Evolutionary conservation across 768 basidiomycete genomes (phyloP), one percentile per base, ranked within the genome.

Genomic region (Tephrocybe sp.): DNA sequence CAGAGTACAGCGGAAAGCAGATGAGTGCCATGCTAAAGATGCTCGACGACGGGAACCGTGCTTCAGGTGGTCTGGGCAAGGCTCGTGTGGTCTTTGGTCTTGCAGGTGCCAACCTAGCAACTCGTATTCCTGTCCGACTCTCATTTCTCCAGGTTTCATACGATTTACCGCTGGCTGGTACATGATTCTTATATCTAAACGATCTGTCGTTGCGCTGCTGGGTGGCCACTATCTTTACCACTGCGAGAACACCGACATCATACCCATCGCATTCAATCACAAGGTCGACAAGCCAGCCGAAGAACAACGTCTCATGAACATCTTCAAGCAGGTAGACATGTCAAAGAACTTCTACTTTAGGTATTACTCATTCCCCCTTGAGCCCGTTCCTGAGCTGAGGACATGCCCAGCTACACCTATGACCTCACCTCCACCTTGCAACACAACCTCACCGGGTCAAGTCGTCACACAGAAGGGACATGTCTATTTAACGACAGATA

Each of bases 291-390:
- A 89, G 56, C 87, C 87, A 0, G 76, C 89, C 0, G 93, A 97
- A 60, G 95, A 98, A 62, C 88, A 89, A 60, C 83, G 92, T 8
- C 75, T 94, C 27, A 83, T 95, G 73, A 87, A 84, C 52, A 82
- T 90, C 8, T 99, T 98, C 75, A 94, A 93, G 64, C 92, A 95
- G 66, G 94, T 98, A 1, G 96, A 99, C 62, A 83, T 98, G 79
- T 87, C 89, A n/a, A 98, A 98, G 71, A 98, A 98, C 71, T 98
- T 98, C 65, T 99, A 98, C 70, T 98, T 98, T 69, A 94, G 91
- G 92, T 92, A 55, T 28, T n/a, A n/a, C n/a, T n/a, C n/a, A n/a
- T n/a, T n/a, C n/a, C n/a, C n/a, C n/a, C n/a, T n/a, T n/a, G n/a
- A n/a, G n/a, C n/a, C n/a, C n/a, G n/a, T n/a, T n/a, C n/a, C n/a